These are phyloP conservation scores for Flaveria trinervia DNA, from an alignment of 129 eudicot species.

Conservation along the genomic window DNA sequence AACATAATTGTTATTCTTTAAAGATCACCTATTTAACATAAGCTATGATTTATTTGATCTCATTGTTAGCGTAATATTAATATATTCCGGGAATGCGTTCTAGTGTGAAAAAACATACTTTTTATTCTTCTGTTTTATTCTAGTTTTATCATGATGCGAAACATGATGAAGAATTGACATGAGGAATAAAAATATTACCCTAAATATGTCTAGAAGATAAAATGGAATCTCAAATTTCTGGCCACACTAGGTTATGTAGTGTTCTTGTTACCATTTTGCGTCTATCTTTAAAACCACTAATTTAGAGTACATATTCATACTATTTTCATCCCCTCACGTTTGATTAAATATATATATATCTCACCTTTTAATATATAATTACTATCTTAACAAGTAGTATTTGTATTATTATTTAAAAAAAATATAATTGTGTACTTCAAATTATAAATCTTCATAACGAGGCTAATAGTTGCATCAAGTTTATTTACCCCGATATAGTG, in stretches of 20 bases:
- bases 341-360: not conserved
- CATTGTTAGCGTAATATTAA: too few relatives aligned
- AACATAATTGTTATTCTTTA: not conserved
- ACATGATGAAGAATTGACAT: not conserved
- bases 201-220: conserved; percentile 24
- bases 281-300: conserved; percentile 24
- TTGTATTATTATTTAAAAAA: too few relatives aligned
- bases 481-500: not conserved
- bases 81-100: too few relatives aligned
- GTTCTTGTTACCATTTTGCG: conserved; percentile 19
- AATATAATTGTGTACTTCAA: too few relatives aligned
- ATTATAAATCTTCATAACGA: not conserved
- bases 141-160: conserved; percentile 11
- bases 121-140: not conserved
- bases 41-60: too few relatives aligned
- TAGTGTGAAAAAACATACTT: too few relatives aligned
- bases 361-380: not conserved
- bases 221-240: conserved; percentile 31
- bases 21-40: too few relatives aligned
- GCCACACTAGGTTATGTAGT: conserved; percentile 18
- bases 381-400: too few relatives aligned
- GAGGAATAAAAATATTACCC: conserved; percentile 24
- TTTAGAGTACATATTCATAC: not conserved
- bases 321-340: conserved; percentile 11
- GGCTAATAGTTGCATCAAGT: not conserved